Conservation (phyloP, 176 grass and related monocot species). For the Cenchrus purpureus region DNA sequence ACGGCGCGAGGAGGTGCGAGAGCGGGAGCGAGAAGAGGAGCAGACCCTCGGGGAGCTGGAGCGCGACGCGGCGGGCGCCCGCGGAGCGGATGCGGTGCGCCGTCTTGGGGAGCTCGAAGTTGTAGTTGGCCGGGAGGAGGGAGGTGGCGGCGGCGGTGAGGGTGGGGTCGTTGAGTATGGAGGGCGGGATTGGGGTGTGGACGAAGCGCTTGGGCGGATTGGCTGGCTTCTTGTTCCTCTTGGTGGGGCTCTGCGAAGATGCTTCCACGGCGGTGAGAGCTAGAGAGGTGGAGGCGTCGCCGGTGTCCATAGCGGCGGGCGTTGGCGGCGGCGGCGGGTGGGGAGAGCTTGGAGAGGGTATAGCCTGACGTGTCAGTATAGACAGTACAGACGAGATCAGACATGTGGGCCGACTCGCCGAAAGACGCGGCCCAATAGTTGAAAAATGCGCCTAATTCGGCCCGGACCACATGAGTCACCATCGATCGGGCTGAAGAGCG, state of each 20-base stretch:
- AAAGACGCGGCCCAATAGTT: background rate
- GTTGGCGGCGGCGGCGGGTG: slow-evolving; percentile 11
- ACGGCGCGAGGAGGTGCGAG: slow-evolving; percentile 74
- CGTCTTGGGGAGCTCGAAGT: slow-evolving; percentile 94
- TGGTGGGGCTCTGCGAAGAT: slow-evolving; percentile 34
- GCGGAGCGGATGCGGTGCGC: slow-evolving; percentile 76
- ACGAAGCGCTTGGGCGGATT: slow-evolving; percentile 79
- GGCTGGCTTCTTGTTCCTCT: slow-evolving; percentile 13
- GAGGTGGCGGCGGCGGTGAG: slow-evolving; percentile 69
- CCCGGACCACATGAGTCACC: background rate
- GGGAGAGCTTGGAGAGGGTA: slow-evolving; percentile 35
- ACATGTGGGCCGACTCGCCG: background rate
- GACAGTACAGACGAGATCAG: background rate
- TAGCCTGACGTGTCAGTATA: background rate
- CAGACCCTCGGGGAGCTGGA: slow-evolving; percentile 91
- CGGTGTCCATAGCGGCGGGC: slow-evolving; percentile 56
- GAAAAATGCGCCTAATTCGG: background rate
- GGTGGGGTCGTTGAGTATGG: slow-evolving; percentile 77
- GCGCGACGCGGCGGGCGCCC: slow-evolving; percentile 62
- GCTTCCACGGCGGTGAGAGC: slow-evolving; percentile 12
- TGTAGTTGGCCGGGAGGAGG: slow-evolving; percentile 72
- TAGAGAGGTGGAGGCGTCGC: slow-evolving; percentile 47
- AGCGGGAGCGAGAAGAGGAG: slow-evolving; percentile 91
- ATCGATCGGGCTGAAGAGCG: background rate
- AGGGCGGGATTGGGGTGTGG: slow-evolving; percentile 74